These are phyloP conservation scores for Ceratobasidium sp. DNA, from an alignment of 1,284 basidiomycete species.

Conservation along the genomic window DNA sequence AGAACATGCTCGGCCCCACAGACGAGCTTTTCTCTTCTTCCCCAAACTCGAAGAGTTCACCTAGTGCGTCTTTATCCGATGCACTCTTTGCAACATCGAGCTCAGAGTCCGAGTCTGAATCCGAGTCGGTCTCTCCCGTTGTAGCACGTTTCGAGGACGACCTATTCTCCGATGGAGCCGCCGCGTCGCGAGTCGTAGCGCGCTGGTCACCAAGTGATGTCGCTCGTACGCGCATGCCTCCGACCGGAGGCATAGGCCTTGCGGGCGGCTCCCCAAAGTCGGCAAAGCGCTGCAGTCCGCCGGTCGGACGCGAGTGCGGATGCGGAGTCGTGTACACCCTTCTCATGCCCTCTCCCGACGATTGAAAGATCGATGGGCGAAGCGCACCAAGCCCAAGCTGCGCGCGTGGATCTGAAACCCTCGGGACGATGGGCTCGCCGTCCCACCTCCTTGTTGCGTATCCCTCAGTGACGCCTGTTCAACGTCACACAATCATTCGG, in stretches of 20 bases:
- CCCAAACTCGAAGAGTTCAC: conserved; percentile 36
- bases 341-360: conserved; percentile 24
- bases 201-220: conserved; percentile 32
- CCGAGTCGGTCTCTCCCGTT: conserved; percentile 1
- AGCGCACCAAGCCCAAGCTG: conserved; percentile 23
- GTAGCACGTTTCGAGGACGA: background rate
- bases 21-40: conserved; percentile 32
- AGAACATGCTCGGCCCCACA: conserved; percentile 32
- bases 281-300: conserved; percentile 34
- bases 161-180: conserved; percentile 3
- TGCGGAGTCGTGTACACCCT: conserved; percentile 37
- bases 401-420: conserved; percentile 25
- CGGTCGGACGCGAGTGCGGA: background rate
- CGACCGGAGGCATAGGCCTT: background rate
- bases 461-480: conserved; percentile 41
- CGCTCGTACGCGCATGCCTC: conserved; percentile 30
- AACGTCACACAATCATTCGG: background rate
- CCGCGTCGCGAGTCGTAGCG: background rate
- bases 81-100: conserved; percentile 15
- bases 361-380: conserved; percentile 38
- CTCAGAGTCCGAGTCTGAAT: conserved; percentile 40
- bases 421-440: conserved; percentile 36
- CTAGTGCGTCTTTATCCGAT: background rate
- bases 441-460: conserved; percentile 40
- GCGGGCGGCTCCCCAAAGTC: conserved; percentile 40